Evolutionary conservation across 306 rosid species (phyloP), one percentile per base, ranked within the genome.

Genomic region (Prunus davidiana): DNA sequence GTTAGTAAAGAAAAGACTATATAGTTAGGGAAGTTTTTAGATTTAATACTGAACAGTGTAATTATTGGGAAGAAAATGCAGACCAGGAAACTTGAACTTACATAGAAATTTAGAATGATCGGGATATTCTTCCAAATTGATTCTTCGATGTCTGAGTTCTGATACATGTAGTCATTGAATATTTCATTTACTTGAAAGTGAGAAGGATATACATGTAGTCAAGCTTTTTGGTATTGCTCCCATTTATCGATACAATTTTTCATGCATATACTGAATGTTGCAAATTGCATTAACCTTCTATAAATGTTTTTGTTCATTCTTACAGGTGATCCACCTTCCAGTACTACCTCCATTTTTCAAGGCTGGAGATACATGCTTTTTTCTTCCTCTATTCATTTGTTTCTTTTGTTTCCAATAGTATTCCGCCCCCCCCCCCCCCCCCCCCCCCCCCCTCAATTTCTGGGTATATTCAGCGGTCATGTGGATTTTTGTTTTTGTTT

Each of bases 271-370:
- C 62, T 47, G 20, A 27, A 3, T 15, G 13, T 28, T 28, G 43
- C 27, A 15, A 63, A 19, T 64, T 43, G 76, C 16, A 32, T 8
- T 11, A 68, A 49, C 41, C 41, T 38, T 34, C 4, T 12, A 0
- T 11, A 12, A 27, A 19, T 49, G 34, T n/a, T 71, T 18, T 60
- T 78, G 67, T 49, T 77, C 25, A 24, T 73, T 45, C 34, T 78
- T 82, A 76, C 93, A 90, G 96, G 89, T 76, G 68, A 52, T 11
- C 54, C 69, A 61, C 54, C 74, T 71, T 77, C 73, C 74, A n/a
- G 71, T 79, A 67, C 74, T 85, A 77, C 78, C 89, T 84, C 84
- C 68, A 68, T 67, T 85, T 83, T 90, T 86, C 80, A 64, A 78
- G 73, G 54, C 62, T 66, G 88, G 88, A 79, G 89, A 67, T 64